Percentiles rank a stretch among this genome's conserved stretches.
Evolutionary conservation across 2,329 filamentous ascomycete species (phyloP).

Genomic region (Colletotrichum salicis): DNA sequence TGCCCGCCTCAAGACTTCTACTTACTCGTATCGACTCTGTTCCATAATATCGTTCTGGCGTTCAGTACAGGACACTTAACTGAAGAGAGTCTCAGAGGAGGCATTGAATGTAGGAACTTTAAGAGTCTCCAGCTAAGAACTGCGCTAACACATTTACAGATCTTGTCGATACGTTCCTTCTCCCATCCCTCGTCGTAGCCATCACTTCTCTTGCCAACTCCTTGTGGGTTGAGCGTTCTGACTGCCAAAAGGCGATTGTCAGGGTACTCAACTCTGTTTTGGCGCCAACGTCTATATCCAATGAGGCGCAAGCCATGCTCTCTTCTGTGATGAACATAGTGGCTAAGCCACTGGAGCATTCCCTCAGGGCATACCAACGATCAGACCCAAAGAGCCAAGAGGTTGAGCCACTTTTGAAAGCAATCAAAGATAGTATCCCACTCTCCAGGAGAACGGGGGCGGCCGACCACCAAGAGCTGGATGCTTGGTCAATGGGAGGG

Average conservation of each 20-base stretch:
- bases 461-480: conserved; percentile 73
- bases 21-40: conserved; percentile 78
- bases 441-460: conserved; percentile 70
- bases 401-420: conserved; percentile 74
- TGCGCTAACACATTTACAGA: conserved; percentile 55
- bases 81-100: conserved; percentile 77
- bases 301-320: conserved; percentile 77
- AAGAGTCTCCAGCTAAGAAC: conserved; percentile 4
- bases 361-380: conserved; percentile 73
- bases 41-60: conserved; percentile 79
- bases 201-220: conserved; percentile 77
- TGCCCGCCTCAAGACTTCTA: conserved; percentile 88
- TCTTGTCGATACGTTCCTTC: conserved; percentile 80
- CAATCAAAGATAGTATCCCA: conserved; percentile 69
- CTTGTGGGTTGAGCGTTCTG: conserved; percentile 71
- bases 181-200: conserved; percentile 81
- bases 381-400: conserved; percentile 75
- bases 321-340: conserved; percentile 77
- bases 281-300: conserved; percentile 75
- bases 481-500: conserved; percentile 73
- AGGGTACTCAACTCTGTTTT: conserved; percentile 79
- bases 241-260: conserved; percentile 75
- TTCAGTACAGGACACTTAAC: conserved; percentile 72
- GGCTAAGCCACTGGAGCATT: conserved; percentile 74
- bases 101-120: conserved; percentile 74